Evolutionary conservation across 495 filamentous ascomycete species (phyloP).

Genomic region (Trichocladium antarcticum): DNA sequence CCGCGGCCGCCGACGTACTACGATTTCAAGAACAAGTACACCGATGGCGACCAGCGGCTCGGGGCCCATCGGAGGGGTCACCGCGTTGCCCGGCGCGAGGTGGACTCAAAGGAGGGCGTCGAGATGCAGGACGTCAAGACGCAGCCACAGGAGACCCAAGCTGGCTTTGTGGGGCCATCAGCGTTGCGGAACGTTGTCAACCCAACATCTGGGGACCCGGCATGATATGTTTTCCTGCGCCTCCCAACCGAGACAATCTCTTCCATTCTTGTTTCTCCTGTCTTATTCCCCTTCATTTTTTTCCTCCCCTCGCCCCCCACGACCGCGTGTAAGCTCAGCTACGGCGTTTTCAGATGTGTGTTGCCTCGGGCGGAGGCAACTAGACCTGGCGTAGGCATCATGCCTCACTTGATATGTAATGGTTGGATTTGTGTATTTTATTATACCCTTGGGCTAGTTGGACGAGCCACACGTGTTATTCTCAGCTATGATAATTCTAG

Average conservation of each 20-base stretch:
- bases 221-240: neutral
- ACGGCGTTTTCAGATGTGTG: conserved; percentile 4
- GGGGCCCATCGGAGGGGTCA: conserved; percentile 23
- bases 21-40: conserved; percentile 67
- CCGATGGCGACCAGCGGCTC: conserved; percentile 76
- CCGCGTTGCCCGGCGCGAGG: neutral
- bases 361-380: neutral
- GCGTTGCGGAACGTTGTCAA: neutral
- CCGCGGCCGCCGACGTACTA: conserved; percentile 84
- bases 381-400: conserved; percentile 6
- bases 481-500: neutral
- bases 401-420: neutral
- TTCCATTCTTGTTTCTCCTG: neutral
- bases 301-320: no score
- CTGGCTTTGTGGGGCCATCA: neutral
- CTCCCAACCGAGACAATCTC: neutral
- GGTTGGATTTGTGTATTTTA: neutral
- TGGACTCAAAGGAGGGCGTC: conserved; percentile 27
- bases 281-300: neutral
- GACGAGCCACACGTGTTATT: neutral
- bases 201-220: neutral
- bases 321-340: neutral
- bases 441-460: conserved; percentile 2
- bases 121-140: conserved; percentile 37
- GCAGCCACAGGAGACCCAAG: neutral